These are phyloP conservation scores for Antitrichia curtipendula DNA, from an alignment of 225 moss, liverwort and hornwort genomes.

Conservation along the genomic window DNA sequence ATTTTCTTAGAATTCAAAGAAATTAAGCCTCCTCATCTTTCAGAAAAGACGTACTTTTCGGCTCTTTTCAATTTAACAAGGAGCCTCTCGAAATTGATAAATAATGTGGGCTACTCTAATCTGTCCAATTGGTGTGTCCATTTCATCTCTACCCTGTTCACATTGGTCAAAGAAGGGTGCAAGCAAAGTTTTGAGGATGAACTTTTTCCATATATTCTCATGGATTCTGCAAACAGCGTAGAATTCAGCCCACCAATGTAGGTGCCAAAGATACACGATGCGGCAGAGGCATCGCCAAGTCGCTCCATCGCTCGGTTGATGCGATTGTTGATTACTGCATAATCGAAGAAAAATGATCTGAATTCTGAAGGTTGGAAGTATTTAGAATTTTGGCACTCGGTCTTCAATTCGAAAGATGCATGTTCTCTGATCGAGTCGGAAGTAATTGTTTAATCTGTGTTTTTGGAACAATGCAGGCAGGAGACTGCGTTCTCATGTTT, in stretches of 20 bases:
- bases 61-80: background rate
- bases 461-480: background rate
- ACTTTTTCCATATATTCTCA: background rate
- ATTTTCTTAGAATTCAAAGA: background rate
- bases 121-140: background rate
- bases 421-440: background rate
- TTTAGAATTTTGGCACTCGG: background rate
- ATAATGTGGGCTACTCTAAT: background rate
- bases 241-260: background rate
- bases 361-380: background rate
- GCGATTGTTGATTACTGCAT: background rate
- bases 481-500: background rate
- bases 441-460: background rate
- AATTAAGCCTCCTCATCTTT: background rate
- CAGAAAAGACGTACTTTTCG: too few species aligned
- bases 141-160: background rate
- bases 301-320: background rate
- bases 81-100: background rate
- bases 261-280: background rate
- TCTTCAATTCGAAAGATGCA: background rate
- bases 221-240: background rate
- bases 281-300: background rate
- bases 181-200: background rate
- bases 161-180: background rate
- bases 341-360: background rate